Evolutionary conservation across 129 eudicot species (phyloP).

Genomic region (Logfia minima): DNA sequence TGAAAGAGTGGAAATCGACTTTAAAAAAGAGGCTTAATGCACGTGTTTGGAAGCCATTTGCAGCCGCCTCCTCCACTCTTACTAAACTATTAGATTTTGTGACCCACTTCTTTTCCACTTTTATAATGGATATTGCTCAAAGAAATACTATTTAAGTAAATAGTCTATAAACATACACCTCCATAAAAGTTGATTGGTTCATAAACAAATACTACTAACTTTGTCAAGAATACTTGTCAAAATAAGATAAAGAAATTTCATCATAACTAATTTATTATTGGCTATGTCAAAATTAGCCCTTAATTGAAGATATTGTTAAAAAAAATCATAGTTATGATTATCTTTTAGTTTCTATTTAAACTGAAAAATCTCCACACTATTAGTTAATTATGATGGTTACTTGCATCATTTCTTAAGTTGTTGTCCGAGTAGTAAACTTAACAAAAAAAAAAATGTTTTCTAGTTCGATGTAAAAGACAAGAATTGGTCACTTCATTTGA

Average conservation of each 20-base stretch:
- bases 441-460: too few relatives aligned
- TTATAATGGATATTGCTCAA: conserved; percentile 1
- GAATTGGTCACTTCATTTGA: too few relatives aligned
- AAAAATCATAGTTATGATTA: not conserved
- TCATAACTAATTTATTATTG: not conserved
- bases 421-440: too few relatives aligned
- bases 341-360: too few relatives aligned
- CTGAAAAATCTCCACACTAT: not conserved
- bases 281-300: not conserved
- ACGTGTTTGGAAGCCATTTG: conserved; percentile 26
- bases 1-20: conserved; percentile 7
- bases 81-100: conserved; percentile 28
- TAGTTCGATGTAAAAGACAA: too few relatives aligned
- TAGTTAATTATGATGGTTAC: not conserved
- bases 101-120: conserved; percentile 25
- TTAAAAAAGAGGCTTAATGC: conserved; percentile 9
- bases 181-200: not conserved
- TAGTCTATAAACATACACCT: not conserved
- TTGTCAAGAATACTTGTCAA: not conserved
- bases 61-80: conserved; percentile 39
- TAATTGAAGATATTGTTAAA: not conserved
- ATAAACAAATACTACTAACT: too few relatives aligned
- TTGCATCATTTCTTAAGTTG: not conserved
- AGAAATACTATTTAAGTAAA: not conserved
- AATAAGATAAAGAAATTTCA: not conserved